phyloP scores from a whole-genome alignment of 73 alveolate species.

The Paramecium biaurelia region DNA sequence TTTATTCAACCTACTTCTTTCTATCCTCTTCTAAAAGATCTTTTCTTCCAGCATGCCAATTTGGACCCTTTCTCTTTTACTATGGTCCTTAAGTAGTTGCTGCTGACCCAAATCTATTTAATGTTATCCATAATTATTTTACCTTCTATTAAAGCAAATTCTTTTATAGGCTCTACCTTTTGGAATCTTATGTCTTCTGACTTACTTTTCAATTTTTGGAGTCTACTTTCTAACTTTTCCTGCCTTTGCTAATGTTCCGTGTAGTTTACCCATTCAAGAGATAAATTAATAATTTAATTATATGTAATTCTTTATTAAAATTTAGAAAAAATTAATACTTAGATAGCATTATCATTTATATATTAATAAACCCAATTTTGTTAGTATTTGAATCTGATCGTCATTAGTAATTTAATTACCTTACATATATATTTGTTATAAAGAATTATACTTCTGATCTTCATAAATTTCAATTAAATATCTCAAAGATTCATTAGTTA shows the following conservation, averaged over 20 bases:
- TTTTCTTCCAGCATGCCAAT: constrained; percentile 69
- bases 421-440: neutral
- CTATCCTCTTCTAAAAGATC: constrained; percentile 57
- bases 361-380: neutral
- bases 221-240: constrained; percentile 66
- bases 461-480: neutral
- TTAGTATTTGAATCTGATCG: neutral
- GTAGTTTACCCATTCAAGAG: constrained; percentile 54
- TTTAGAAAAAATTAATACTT: neutral
- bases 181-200: constrained; percentile 84
- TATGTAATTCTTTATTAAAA: neutral
- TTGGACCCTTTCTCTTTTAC: constrained; percentile 62
- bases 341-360: no score
- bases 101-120: neutral
- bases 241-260: constrained; percentile 67
- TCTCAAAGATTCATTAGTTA: neutral
- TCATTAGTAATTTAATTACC: neutral
- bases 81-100: neutral
- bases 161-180: constrained; percentile 98
- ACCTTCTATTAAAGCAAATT: constrained; percentile 91
- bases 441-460: neutral
- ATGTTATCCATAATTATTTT: neutral
- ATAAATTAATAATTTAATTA: constrained; percentile 26
- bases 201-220: constrained; percentile 82
- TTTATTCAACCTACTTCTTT: constrained; percentile 16